Base-by-base conservation (phyloP, 371 early-diverging fungal species). In the Neoconidiobolus thromboides region DNA sequence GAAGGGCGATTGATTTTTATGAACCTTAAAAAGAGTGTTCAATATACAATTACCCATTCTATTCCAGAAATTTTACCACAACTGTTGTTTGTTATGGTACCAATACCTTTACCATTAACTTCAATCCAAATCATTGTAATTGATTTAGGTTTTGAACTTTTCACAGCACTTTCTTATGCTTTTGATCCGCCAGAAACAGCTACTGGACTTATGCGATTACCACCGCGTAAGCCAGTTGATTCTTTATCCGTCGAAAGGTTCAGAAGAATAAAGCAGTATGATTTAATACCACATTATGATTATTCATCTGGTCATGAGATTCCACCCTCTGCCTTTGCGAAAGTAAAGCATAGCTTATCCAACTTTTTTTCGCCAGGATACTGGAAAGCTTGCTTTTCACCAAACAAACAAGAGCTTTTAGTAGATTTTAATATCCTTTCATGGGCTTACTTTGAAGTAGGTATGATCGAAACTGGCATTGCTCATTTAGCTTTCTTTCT, bases 1-100 rank as follows among this genome's bases (percentile, higher is more conserved):
- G 92, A 95, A 66, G 96, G 95, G 43, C 86, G 97, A 38, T 71
- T 95, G 62, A 91, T 93, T 63, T 96, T 96, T 72, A 72, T 77
- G 63, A 96, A 96, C 70, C 69, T 96, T 63, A 93, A 93, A 65
- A 96, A 96, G 69, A 82, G 85, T 2, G 85, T 95, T 64, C 80
- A 79, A 68, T 96, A 96, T 75, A 87, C 89, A 9, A 73, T 96
- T 56, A 76, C 89, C 2, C 93, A 95, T 70, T 86, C 85, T 39
- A 85, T 80, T 62, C 86, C 88, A 15, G 83, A 91, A 67, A 82
- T 93, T 42, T 72, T 81, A 39, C 82, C 90, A 53, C 79, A 85
- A 66, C 69, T 95, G 66, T 69, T 92, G 47, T 90, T 80, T 65
- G 80, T 90, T 56, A 71, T 89, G 54, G 85, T 90, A 0, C 91